Conservation (phyloP, 768 basidiomycete species). For the Boletus tomentosulus region DNA sequence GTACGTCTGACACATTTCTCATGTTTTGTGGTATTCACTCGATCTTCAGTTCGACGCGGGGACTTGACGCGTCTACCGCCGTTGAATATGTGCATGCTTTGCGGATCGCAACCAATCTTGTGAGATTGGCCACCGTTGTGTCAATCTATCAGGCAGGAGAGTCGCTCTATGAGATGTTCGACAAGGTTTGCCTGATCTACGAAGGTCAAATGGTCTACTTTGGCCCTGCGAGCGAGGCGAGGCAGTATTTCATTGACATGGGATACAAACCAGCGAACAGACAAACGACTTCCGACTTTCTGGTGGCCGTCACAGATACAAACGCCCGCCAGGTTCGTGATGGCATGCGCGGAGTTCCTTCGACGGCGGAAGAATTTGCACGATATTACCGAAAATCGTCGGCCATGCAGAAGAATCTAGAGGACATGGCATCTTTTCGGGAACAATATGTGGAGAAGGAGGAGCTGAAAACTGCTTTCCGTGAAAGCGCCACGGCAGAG, state of each 20-base stretch:
- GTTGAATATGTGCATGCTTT: constrained; percentile 70
- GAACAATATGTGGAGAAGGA: constrained; percentile 42
- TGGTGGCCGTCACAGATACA: constrained; percentile 60
- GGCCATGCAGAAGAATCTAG: constrained; percentile 37
- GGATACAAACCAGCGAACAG: constrained; percentile 52
- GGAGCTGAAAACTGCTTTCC: constrained; percentile 41
- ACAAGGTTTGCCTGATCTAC: constrained; percentile 65
- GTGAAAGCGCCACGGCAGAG: constrained; percentile 48
- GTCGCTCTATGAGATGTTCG: constrained; percentile 58
- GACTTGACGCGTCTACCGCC: constrained; percentile 67
- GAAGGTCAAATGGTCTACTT: constrained; percentile 59
- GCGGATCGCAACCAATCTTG: constrained; percentile 62
- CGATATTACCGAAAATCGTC: constrained; percentile 42
- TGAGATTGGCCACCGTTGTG: constrained; percentile 57
- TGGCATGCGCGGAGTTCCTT: constrained; percentile 24
- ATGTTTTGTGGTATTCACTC: constrained; percentile 43
- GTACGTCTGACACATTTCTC: constrained; percentile 2
- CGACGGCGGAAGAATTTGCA: constrained; percentile 57
- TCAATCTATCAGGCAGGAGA: constrained; percentile 90
- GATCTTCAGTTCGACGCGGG: constrained; percentile 55
- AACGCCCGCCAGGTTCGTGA: constrained; percentile 50
- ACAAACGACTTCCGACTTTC: constrained; percentile 62
- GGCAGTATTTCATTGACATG: constrained; percentile 56
- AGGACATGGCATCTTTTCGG: constrained; percentile 49
- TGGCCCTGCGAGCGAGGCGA: constrained; percentile 49